phyloP scores from a whole-genome alignment of 2,329 filamentous ascomycete species.

The Sodiomyces alkalinus region DNA sequence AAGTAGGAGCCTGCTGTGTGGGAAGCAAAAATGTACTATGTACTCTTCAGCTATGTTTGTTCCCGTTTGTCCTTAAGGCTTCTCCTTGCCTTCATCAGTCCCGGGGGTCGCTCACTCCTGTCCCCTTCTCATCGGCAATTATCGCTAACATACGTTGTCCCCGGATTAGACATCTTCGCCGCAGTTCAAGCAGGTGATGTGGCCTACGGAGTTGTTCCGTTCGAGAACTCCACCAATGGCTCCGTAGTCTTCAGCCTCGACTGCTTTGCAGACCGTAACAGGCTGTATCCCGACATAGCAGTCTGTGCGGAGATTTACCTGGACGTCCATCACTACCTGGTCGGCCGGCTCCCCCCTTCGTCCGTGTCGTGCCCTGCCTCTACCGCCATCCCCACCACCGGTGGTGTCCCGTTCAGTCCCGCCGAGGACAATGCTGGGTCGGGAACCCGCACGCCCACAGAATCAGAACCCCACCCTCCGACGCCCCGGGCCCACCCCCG shows the following conservation, averaged over 20 bases:
- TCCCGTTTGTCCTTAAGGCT: constrained; percentile 15
- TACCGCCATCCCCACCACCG: neutral
- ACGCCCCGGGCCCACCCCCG: constrained; percentile 32
- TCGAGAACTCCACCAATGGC: constrained; percentile 94
- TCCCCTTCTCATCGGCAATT: neutral
- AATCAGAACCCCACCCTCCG: constrained; percentile 24
- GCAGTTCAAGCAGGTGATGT: constrained; percentile 53
- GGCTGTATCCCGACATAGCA: constrained; percentile 48
- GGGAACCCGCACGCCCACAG: constrained; percentile 34
- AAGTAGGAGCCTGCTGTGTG: constrained; percentile 9
- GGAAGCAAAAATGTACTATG: too few relatives aligned
- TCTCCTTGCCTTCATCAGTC: neutral
- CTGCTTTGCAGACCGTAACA: constrained; percentile 62
- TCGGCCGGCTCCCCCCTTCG: constrained; percentile 32
- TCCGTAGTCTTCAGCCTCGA: constrained; percentile 83
- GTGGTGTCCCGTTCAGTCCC: neutral
- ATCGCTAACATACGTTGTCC: neutral
- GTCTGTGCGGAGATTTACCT: constrained; percentile 79
- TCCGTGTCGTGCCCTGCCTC: neutral
- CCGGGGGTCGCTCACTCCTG: constrained; percentile 2
- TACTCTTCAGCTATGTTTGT: neutral
- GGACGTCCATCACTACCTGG: constrained; percentile 73
- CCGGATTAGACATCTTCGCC: constrained; percentile 57
- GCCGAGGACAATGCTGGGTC: constrained; percentile 15
- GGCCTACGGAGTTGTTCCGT: constrained; percentile 70